Evolutionary conservation across 805 yeast genomes (phyloP).

Genomic region (Wickerhamiella cacticola): DNA sequence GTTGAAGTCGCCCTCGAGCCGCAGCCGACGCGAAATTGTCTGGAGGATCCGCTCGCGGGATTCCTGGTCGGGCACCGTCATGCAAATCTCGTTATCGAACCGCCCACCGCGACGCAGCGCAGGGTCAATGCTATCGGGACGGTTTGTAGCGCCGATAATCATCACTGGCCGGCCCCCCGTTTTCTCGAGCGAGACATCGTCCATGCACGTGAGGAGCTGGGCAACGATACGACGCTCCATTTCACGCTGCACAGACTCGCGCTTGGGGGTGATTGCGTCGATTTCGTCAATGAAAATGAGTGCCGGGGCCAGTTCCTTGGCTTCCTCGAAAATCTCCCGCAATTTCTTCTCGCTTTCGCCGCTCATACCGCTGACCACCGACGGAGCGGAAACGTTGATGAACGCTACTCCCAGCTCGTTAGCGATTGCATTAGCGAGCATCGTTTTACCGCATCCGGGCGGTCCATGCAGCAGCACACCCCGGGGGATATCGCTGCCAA

Average conservation of each 20-base stretch:
- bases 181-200: conserved; percentile 74
- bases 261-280: conserved; percentile 94
- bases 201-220: conserved; percentile 87
- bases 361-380: conserved; percentile 97
- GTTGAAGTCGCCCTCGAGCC: conserved; percentile 57
- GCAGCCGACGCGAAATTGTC: conserved; percentile 57
- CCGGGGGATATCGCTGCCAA: conserved; percentile 92
- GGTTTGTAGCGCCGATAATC: conserved; percentile 89
- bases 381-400: conserved; percentile 82
- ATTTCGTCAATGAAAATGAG: conserved; percentile 89
- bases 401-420: conserved; percentile 92
- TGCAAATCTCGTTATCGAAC: conserved; percentile 86
- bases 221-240: conserved; percentile 97
- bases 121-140: conserved; percentile 91
- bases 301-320: conserved; percentile 81
- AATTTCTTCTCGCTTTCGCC: conserved; percentile 94
- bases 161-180: conserved; percentile 90
- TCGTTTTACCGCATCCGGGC: conserved; percentile 97
- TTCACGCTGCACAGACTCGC: conserved; percentile 96
- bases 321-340: conserved; percentile 88
- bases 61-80: conserved; percentile 85
- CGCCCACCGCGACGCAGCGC: conserved; percentile 95
- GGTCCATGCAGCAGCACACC: conserved; percentile 95
- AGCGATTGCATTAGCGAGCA: conserved; percentile 91
- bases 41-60: conserved; percentile 64